phyloP scores from a whole-genome alignment of 1,284 basidiomycete species.

The Pyrrhoderma lamaoense region DNA sequence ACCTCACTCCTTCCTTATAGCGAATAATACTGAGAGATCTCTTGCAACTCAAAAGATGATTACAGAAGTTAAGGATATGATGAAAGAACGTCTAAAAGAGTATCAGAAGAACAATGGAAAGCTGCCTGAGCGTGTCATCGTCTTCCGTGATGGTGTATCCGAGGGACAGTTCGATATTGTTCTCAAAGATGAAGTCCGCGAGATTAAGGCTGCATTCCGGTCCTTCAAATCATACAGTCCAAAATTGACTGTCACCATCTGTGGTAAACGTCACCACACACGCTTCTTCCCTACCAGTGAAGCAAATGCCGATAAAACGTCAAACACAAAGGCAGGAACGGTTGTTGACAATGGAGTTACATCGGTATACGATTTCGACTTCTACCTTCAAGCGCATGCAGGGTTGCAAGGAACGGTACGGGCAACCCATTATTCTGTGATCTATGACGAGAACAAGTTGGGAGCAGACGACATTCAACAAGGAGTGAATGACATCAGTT shows the following conservation, averaged over 20 bases:
- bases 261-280: conserved; percentile 75
- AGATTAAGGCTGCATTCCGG: conserved; percentile 50
- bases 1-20: no score
- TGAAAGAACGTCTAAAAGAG: conserved; percentile 55
- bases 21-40: conserved; percentile 12
- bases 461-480: conserved; percentile 61
- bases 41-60: conserved; percentile 46
- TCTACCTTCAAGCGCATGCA: conserved; percentile 70
- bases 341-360: conserved; percentile 71
- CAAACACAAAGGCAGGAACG: conserved; percentile 69
- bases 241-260: conserved; percentile 62
- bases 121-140: conserved; percentile 56
- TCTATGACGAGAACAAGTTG: conserved; percentile 65
- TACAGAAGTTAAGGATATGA: conserved; percentile 54
- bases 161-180: conserved; percentile 67
- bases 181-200: conserved; percentile 46
- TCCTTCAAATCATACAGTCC: conserved; percentile 50
- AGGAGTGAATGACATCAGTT: conserved; percentile 55
- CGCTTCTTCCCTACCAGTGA: conserved; percentile 51
- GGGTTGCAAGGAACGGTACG: conserved; percentile 60
- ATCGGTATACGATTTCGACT: conserved; percentile 65
- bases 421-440: conserved; percentile 66
- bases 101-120: conserved; percentile 46
- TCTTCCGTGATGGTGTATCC: conserved; percentile 72
- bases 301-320: conserved; percentile 45